Base-by-base conservation (phyloP, 768 basidiomycete species). In the Kwoniella dejecticola region DNA sequence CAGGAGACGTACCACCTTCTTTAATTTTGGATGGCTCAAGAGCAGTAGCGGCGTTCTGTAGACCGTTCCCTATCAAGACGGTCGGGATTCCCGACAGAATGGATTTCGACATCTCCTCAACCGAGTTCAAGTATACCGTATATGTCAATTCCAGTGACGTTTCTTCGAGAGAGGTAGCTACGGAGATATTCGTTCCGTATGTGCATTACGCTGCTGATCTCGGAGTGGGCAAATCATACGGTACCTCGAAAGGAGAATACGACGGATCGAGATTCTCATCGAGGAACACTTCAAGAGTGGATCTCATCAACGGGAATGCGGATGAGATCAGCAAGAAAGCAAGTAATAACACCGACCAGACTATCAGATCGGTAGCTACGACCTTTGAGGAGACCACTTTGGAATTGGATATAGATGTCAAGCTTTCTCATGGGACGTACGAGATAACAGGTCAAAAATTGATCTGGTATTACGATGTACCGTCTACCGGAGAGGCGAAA, bases 141-240 rank as follows among this genome's bases (percentile, higher is more conserved):
- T 77, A 78, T 24, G 90, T 95, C 13, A 74, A 80, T 0, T 65
- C 84, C 4, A 84, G 85, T 27, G 90, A 93, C 72, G 77, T 80
- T 23, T 49, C 61, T 5, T 75, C 77, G 1, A 81, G 81, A 17
- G 76, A 75, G 27, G 79, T 85, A 1, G 83, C 87, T n/a, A 97
- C 92, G 19, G 96, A 96, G 82, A 87, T 98, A 21, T 99, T 84
- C 76, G 77, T 98, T 0, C 96, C 96, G 4, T 82, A 91, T 49
- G 87, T 95, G 19, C 96, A 99, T 76, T 99, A 87, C 75, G 74
- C 71, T 36, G 19, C 55, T 17, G 40, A 52, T 55, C 56, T 71
- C 48, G 61, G 58, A 7, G 15, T 44, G n/a, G 44, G 50, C 38
- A 56, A 60, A 31, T 45, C 62, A 15, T 17, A 26, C 13, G 30